Conservation (phyloP, 768 basidiomycete genomes). For the Lactarius evosmus region DNA sequence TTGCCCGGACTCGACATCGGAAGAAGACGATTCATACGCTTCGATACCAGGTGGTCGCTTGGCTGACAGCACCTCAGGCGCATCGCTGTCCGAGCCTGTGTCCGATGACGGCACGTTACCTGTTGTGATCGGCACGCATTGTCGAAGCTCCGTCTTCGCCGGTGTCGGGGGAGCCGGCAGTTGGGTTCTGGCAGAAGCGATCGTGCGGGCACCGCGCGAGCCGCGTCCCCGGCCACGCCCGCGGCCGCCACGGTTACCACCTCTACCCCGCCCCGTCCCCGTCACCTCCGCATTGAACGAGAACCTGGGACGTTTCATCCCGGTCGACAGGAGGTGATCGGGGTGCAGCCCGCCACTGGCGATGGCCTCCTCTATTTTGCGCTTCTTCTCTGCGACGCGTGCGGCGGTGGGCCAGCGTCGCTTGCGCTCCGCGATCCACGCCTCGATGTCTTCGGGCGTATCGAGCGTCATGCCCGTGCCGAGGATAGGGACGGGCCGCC, state of each 20-base stretch:
- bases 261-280: slow-evolving; percentile 17
- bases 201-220: slow-evolving; percentile 26
- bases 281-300: slow-evolving; percentile 9
- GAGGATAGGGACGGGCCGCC: slow-evolving; percentile 69
- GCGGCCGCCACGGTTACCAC: slow-evolving; percentile 4
- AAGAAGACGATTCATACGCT: slow-evolving; percentile 15
- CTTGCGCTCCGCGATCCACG: slow-evolving; percentile 88
- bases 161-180: background rate
- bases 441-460: slow-evolving; percentile 74
- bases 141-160: background rate
- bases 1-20: slow-evolving; percentile 5
- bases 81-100: slow-evolving; percentile 35
- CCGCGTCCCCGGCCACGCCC: slow-evolving; percentile 34
- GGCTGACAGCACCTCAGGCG: slow-evolving; percentile 60
- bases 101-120: background rate
- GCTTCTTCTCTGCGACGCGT: slow-evolving; percentile 75
- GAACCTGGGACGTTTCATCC: slow-evolving; percentile 42
- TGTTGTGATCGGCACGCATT: slow-evolving; percentile 14
- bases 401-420: slow-evolving; percentile 75
- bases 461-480: slow-evolving; percentile 78
- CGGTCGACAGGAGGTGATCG: slow-evolving; percentile 41
- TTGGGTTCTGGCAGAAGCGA: background rate
- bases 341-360: slow-evolving; percentile 72
- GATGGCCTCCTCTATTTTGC: slow-evolving; percentile 71
- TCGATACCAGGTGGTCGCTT: slow-evolving; percentile 37